Evolutionary conservation across 108 stramenopile species (phyloP).

Genomic region (Nitzschia putrida): DNA sequence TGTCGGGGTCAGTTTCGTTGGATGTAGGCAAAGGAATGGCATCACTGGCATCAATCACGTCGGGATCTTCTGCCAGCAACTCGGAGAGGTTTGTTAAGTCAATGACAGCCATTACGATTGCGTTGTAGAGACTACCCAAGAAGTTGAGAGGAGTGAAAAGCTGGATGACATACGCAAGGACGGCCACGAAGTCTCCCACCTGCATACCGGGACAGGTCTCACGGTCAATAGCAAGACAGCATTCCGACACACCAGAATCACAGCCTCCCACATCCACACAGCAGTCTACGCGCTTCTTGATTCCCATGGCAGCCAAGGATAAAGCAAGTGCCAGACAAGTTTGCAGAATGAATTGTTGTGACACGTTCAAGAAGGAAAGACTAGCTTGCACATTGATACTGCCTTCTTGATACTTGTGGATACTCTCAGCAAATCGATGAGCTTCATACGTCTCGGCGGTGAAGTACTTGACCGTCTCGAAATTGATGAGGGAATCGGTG

Average conservation of each 20-base stretch:
- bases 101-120: slow-evolving; percentile 87
- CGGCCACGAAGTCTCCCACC: slow-evolving; percentile 94
- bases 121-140: slow-evolving; percentile 88
- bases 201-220: slow-evolving; percentile 79
- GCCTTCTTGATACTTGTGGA: slow-evolving; percentile 76
- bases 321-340: slow-evolving; percentile 75
- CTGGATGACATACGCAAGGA: slow-evolving; percentile 83
- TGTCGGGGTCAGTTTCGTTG: slow-evolving; percentile 62
- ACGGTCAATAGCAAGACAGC: slow-evolving; percentile 53
- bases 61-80: slow-evolving; percentile 88
- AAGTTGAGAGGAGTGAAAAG: slow-evolving; percentile 95
- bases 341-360: slow-evolving; percentile 87
- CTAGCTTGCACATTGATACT: slow-evolving; percentile 81
- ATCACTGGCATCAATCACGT: slow-evolving; percentile 83
- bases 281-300: slow-evolving; percentile 64
- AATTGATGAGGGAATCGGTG: slow-evolving; percentile 92
- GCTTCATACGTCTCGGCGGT: slow-evolving; percentile 91
- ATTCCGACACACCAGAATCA: slow-evolving; percentile 54
- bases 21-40: slow-evolving; percentile 58
- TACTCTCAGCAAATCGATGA: slow-evolving; percentile 69
- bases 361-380: slow-evolving; percentile 85
- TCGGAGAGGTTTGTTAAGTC: slow-evolving; percentile 91
- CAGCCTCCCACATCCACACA: slow-evolving; percentile 61
- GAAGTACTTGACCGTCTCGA: slow-evolving; percentile 98
- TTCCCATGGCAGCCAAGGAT: slow-evolving; percentile 63